These are phyloP conservation scores for Hansenula anomala DNA, from an alignment of 1,139 yeast genomes.

Conservation along the genomic window DNA sequence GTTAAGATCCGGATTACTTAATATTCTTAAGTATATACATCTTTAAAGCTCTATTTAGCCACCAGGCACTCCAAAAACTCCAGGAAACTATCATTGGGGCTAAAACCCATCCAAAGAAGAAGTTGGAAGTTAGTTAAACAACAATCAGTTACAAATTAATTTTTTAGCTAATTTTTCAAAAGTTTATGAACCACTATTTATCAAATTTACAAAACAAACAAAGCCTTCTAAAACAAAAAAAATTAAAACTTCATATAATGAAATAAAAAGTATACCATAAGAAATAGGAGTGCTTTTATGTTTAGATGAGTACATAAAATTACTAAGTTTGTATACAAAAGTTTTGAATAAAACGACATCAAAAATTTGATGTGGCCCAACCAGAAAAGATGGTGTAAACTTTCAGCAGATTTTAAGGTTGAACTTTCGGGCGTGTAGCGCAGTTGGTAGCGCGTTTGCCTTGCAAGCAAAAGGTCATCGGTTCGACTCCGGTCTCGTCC, in stretches of 20 bases:
- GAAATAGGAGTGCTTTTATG: not conserved
- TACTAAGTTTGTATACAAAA: not conserved
- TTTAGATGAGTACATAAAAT: not conserved
- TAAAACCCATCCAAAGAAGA: too few relatives aligned
- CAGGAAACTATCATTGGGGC: too few relatives aligned
- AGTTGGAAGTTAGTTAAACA: too few relatives aligned
- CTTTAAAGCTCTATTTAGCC: too few relatives aligned
- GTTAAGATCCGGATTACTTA: too few relatives aligned
- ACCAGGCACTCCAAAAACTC: too few relatives aligned
- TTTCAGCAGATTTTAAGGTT: not conserved
- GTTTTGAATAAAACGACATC: not conserved
- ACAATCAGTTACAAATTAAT: too few relatives aligned
- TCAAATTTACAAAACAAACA: too few relatives aligned
- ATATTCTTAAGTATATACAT: too few relatives aligned
- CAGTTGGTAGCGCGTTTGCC: conserved; percentile 4
- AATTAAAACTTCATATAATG: too few relatives aligned
- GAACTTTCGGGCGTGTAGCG: not conserved
- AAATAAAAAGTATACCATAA: not conserved
- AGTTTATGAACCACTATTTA: not conserved
- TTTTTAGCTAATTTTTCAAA: not conserved
- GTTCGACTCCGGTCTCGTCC: conserved; percentile 3
- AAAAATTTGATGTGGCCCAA: too few relatives aligned
- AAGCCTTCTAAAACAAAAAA: too few relatives aligned
- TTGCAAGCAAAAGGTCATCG: conserved; percentile 3
- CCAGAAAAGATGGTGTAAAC: not conserved